Evolutionary conservation across 2,329 filamentous ascomycete species (phyloP), one percentile per base, ranked within the genome.

Genomic region (Aschersonia sp.): DNA sequence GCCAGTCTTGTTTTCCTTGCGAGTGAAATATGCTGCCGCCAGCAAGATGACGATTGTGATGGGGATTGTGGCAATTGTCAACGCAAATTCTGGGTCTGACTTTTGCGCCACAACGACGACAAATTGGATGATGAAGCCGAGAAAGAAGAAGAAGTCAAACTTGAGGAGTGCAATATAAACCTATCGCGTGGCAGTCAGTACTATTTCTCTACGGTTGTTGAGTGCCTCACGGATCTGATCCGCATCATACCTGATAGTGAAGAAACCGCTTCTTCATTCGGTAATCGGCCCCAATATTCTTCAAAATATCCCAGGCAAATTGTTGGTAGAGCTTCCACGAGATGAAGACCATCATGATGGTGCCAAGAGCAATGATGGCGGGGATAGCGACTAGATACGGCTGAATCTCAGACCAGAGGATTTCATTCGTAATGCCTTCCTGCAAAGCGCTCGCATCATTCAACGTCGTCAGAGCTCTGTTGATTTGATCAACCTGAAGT

Each of bases 111-210:
- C 89, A 50, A 97, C 85, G 57, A 98, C 91, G 47, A 97, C 77
- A 65, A 98, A 98, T 62, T 98, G 92, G 44, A 98, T 87, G 5
- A 92, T 97, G 65, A 98, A 98, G 48, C 91, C 92, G 46, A 98
- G 80, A 75, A 98, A 98, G 74, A 98, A 97, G 80, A 98, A 98
- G 68, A 98, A 97, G 69, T 98, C 92, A 65, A 98, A 98, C 67
- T 98, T 98, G 54, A 98, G 77, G 9, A 98, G 77, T 40, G 92
- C 88, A 59, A 98, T 96, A 67, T 96, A 98, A 64, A 98, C 89
- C 89, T 95, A 63, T 58, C 51, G 50, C 10, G 9, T 3, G 5
- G 3, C 30, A 10, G 49, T 51, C 28, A 48, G 35, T 10, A 2
- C n/a, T 32, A 9, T 28, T 32, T 10, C 30, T 31, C 35, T n/a